These are phyloP conservation scores for Echinosophora koreensis DNA, from an alignment of 306 rosid species.

Conservation along the genomic window DNA sequence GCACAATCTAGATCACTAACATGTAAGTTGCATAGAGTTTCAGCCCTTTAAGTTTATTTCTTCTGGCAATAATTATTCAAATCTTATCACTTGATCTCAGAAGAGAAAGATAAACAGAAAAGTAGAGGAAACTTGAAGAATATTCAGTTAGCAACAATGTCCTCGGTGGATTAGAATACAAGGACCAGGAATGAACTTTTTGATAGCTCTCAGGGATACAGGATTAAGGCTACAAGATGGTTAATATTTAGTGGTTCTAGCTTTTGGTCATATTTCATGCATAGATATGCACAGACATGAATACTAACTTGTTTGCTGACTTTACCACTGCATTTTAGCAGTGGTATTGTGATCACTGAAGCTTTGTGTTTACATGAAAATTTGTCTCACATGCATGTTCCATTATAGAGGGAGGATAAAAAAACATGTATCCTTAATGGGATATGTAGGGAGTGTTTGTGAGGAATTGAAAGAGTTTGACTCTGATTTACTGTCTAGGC, in stretches of 20 bases:
- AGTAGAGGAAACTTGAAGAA: constrained; percentile 25
- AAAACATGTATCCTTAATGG: too few species aligned
- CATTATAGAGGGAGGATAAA: too few species aligned
- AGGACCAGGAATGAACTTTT: too few species aligned
- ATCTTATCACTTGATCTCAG: background rate
- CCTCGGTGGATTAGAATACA: background rate
- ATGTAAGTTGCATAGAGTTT: constrained; percentile 16
- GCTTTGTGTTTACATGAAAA: constrained; percentile 87
- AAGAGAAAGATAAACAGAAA: constrained; percentile 35
- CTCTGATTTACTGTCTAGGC: too few species aligned
- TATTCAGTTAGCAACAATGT: too few species aligned
- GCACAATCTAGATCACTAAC: too few species aligned
- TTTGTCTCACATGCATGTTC: constrained; percentile 1
- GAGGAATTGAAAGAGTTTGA: too few species aligned
- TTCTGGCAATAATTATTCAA: background rate
- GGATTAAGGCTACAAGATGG: constrained; percentile 20
- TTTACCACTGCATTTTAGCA: too few species aligned
- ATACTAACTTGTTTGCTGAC: constrained; percentile 41
- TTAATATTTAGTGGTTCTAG: constrained; percentile 37
- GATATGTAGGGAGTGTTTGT: too few species aligned
- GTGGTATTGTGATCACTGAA: constrained; percentile 91
- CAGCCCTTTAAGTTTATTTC: constrained; percentile 26
- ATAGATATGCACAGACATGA: constrained; percentile 2
- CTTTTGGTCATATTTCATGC: constrained; percentile 22
- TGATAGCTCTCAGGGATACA: constrained; percentile 16